These are phyloP conservation scores for Aspergillus biplanus DNA, from an alignment of 495 filamentous ascomycete genomes.

Conservation along the genomic window DNA sequence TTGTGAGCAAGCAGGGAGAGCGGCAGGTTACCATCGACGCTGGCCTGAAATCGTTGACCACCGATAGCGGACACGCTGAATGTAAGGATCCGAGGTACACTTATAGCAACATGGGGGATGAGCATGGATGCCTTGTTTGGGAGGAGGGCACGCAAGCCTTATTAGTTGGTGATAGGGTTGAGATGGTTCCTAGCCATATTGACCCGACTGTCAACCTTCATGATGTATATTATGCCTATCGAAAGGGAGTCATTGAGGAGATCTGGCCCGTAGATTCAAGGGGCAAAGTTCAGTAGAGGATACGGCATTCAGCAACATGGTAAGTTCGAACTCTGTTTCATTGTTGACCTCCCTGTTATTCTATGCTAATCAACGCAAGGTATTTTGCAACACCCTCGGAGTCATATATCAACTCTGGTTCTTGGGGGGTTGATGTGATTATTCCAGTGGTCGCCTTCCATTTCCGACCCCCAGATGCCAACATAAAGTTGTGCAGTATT, in stretches of 20 bases:
- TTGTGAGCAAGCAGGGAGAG: constrained; percentile 40
- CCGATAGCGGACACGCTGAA: constrained; percentile 43
- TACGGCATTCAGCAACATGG: neutral
- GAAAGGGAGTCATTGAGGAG: constrained; percentile 37
- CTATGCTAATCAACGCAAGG: too few relatives aligned
- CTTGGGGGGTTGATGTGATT: too few relatives aligned
- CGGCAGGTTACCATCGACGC: constrained; percentile 39
- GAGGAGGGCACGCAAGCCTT: constrained; percentile 31
- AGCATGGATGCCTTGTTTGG: constrained; percentile 42
- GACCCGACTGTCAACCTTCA: constrained; percentile 45
- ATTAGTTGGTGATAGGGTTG: constrained; percentile 37
- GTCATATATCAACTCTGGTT: too few relatives aligned
- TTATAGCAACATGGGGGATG: constrained; percentile 41
- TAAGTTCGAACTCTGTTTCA: too few relatives aligned
- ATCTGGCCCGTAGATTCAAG: constrained; percentile 45
- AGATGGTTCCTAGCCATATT: constrained; percentile 46
- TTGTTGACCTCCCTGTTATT: too few relatives aligned
- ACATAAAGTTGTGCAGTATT: too few relatives aligned
- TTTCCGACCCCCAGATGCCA: too few relatives aligned
- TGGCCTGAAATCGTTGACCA: constrained; percentile 43
- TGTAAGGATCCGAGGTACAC: constrained; percentile 39
- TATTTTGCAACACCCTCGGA: too few relatives aligned
- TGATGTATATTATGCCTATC: constrained; percentile 42
- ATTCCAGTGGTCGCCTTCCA: too few relatives aligned
- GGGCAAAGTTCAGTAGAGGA: constrained; percentile 41